These are phyloP conservation scores for Pseudoturritis turrita DNA, from an alignment of 345 rosid species.

Conservation along the genomic window DNA sequence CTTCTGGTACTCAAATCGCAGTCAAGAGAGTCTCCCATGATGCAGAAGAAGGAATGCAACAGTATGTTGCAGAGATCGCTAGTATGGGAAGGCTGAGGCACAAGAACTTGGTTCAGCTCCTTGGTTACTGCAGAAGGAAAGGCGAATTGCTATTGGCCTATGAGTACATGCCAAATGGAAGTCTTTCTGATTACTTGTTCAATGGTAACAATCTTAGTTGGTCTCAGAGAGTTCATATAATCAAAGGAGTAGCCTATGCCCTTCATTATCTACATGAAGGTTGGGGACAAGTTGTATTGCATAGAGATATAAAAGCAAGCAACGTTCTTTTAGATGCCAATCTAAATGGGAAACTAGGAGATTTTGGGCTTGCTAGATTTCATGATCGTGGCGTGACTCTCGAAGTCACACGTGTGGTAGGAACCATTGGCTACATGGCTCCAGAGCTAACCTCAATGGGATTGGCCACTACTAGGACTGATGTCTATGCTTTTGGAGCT, in stretches of 20 bases:
- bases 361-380: conserved; percentile 37
- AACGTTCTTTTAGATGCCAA: conserved; percentile 34
- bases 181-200: conserved; percentile 27
- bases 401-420: neutral
- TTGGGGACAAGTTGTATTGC: conserved; percentile 39
- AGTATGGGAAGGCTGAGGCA: conserved; percentile 16
- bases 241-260: conserved; percentile 36
- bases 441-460: conserved; percentile 35
- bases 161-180: conserved; percentile 38
- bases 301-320: conserved; percentile 36
- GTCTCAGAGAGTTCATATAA: conserved; percentile 32
- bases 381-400: conserved; percentile 10
- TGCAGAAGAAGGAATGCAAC: neutral
- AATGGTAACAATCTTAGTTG: conserved; percentile 23
- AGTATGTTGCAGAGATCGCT: neutral
- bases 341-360: conserved; percentile 33
- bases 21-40: neutral
- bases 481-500: conserved; percentile 35
- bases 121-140: conserved; percentile 35
- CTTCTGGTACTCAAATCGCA: neutral
- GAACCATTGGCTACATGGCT: conserved; percentile 34
- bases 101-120: conserved; percentile 35
- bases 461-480: conserved; percentile 16
- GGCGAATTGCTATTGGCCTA: conserved; percentile 35
- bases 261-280: conserved; percentile 38